Evolutionary conservation across 352 stramenopile genomes (phyloP).

Genomic region (Globisporangium cystogenes): DNA sequence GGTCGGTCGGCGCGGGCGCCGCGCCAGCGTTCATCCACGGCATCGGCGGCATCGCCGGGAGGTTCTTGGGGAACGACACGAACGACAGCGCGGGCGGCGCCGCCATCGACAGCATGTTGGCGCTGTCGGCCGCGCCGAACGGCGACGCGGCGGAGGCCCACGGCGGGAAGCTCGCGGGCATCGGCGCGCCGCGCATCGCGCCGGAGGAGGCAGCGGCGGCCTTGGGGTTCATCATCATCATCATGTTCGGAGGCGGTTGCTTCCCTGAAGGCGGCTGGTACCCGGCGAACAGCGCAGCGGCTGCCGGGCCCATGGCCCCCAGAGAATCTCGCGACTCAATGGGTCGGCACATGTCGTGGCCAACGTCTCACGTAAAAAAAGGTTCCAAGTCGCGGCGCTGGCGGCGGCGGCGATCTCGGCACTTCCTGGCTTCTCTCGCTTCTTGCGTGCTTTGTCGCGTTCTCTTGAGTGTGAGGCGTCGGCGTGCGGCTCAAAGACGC

Average conservation of each 20-base stretch:
- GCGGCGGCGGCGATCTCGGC: too few species aligned
- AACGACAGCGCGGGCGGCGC: slow-evolving; percentile 55
- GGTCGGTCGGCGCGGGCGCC: slow-evolving; percentile 14
- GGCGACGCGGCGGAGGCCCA: slow-evolving; percentile 22
- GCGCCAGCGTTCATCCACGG: slow-evolving; percentile 12
- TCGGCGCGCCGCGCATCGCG: slow-evolving; percentile 11
- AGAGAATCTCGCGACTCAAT: slow-evolving; percentile 83
- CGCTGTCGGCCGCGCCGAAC: slow-evolving; percentile 27
- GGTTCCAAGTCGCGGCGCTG: too few species aligned
- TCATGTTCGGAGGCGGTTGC: slow-evolving; percentile 13
- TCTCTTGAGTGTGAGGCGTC: slow-evolving; percentile 2
- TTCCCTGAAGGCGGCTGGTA: slow-evolving; percentile 62
- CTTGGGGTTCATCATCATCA: slow-evolving; percentile 18
- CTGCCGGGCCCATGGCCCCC: slow-evolving; percentile 66
- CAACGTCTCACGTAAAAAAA: slow-evolving; percentile 8
- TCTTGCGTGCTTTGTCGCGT: slow-evolving; percentile 1
- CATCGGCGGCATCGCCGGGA: slow-evolving; percentile 54
- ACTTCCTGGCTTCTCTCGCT: slow-evolving; percentile 18
- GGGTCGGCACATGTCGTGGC: slow-evolving; percentile 62
- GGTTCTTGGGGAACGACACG: slow-evolving; percentile 57
- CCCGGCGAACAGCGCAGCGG: slow-evolving; percentile 67
- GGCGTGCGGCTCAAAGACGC: not conserved
- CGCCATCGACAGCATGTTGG: slow-evolving; percentile 62
- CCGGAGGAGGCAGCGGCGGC: too few species aligned
- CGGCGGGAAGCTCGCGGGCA: slow-evolving; percentile 17